Evolutionary conservation across 768 basidiomycete species (phyloP), one percentile per base, ranked within the genome.

Genomic region (Boletus rubroflammeus): DNA sequence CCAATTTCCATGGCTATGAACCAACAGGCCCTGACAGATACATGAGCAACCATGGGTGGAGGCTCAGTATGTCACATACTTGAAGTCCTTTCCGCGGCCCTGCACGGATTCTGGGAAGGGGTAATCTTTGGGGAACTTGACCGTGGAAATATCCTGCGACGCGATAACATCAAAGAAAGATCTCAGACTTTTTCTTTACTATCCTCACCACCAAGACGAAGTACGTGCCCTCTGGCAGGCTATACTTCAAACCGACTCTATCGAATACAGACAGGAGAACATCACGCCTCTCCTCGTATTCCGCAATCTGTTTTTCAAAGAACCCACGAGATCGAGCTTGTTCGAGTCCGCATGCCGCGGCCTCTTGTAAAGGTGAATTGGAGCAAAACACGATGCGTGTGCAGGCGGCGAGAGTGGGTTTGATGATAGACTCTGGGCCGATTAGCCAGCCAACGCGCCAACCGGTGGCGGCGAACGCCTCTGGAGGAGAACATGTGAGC

Each of bases 391-490:
- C 89, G 63, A 98, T 95, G 31, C 97, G 87, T 0, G 95, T 96
- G 46, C 83, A 84, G 6, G 93, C 96, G 8, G 94, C 93, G 28
- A 97, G 81, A 15, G 93, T 89, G 2, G 96, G 93, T 42, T 76
- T 75, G 50, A 95, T 89, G 63, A 98, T 88, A 38, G 81, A 85
- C 28, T 80, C 64, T 8, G 94, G 93, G 17, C 87, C 97, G 62
- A 98, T 87, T 8, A 96, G 81, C 95, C 95, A 98, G 58, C 97
- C 96, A 45, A 98, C 83, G 54, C 96, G 87, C 95, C 94, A 98
- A 25, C 97, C 96, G 3, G 96, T 99, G 5, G 93, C 92, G 14
- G 94, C 90, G 71, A 99, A 99, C 6, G 93, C 85, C 78, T 98
- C 93, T 95, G 71, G 15, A 11, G 14, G 25, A 17, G 5, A 6